Conservation (phyloP, 2,329 filamentous ascomycete species). For the Zopfia rhizophila region DNA sequence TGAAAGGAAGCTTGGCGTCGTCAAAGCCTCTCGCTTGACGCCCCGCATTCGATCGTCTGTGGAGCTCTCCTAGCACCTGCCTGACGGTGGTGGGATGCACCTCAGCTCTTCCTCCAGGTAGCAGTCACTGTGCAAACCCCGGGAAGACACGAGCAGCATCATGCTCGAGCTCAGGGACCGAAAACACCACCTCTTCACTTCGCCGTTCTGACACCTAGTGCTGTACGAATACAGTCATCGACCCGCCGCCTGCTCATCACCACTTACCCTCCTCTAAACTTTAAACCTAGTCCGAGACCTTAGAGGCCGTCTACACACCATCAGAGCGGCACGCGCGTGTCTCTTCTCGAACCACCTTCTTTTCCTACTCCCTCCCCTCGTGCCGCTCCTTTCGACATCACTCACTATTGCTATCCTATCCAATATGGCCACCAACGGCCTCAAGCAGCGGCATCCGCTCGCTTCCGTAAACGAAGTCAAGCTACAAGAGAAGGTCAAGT, state of each 20-base stretch:
- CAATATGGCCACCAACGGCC: conserved; percentile 41
- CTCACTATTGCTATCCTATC: conserved; percentile 12
- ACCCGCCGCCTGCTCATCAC: conserved; percentile 2
- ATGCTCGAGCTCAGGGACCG: too few species aligned
- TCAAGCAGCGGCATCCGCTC: conserved; percentile 45
- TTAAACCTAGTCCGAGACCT: conserved; percentile 3
- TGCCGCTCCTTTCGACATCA: conserved; percentile 8
- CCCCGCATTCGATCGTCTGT: conserved; percentile 13
- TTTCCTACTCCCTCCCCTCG: conserved; percentile 9
- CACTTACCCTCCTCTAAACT: conserved; percentile 15
- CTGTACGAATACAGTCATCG: conserved; percentile 2
- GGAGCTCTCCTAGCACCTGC: background rate
- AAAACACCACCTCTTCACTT: too few species aligned
- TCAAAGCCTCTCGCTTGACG: background rate
- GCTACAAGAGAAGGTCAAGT: conserved; percentile 19
- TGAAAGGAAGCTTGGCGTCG: conserved; percentile 5
- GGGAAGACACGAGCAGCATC: too few species aligned
- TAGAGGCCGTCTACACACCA: conserved; percentile 6
- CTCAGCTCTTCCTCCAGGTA: background rate
- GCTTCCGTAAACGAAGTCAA: conserved; percentile 30
- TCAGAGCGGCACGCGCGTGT: conserved; percentile 20
- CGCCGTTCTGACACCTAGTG: too few species aligned
- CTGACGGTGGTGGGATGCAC: conserved; percentile 3
- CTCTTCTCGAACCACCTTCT: conserved; percentile 6
- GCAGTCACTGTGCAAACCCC: too few species aligned